Evolutionary conservation across 495 filamentous ascomycete species (phyloP).

Genomic region (Tuber magnatum): DNA sequence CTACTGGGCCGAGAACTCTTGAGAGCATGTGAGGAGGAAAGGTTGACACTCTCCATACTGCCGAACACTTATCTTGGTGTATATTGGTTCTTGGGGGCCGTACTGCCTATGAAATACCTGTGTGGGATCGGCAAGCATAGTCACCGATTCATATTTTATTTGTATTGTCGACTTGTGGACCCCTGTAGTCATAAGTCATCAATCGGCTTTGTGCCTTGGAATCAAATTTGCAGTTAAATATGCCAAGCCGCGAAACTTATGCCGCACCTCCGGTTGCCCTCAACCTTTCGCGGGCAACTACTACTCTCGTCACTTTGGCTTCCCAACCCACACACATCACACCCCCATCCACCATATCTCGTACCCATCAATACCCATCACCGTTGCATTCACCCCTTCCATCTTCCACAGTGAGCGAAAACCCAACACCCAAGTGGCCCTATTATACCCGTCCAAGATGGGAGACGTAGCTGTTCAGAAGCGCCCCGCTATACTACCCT

Average conservation of each 20-base stretch:
- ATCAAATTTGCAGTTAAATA: neutral
- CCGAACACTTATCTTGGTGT: neutral
- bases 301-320: neutral
- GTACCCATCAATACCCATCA: neutral
- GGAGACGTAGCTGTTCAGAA: slow-evolving; percentile 38
- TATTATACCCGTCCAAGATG: slow-evolving; percentile 17
- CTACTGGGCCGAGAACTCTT: neutral
- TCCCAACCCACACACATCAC: neutral
- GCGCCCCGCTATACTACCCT: slow-evolving; percentile 33
- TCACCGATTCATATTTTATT: neutral
- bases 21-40: neutral
- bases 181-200: neutral
- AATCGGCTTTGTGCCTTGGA: neutral
- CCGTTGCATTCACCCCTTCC: neutral
- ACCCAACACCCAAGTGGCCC: neutral
- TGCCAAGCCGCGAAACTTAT: neutral
- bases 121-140: neutral
- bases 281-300: neutral
- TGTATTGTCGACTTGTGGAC: neutral
- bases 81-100: neutral
- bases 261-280: neutral
- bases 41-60: neutral
- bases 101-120: neutral
- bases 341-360: neutral
- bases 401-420: neutral